phyloP scores from a whole-genome alignment of 345 rosid genomes.

The Rubroshorea leprosula region DNA sequence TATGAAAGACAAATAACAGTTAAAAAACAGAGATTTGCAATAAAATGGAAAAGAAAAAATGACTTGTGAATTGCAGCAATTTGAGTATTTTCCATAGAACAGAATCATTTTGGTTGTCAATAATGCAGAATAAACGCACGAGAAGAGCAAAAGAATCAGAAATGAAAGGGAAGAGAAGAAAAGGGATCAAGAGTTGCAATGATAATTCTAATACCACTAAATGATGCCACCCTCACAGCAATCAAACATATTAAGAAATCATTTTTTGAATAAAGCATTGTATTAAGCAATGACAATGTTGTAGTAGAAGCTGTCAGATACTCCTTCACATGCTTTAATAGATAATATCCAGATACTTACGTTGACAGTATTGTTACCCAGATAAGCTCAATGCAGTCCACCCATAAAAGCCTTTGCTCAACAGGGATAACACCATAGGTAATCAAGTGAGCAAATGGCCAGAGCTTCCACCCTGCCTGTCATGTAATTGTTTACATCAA shows the following conservation, averaged over 20 bases:
- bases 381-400: slow-evolving; percentile 86
- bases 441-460: slow-evolving; percentile 91
- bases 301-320: not conserved
- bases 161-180: not conserved
- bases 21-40: too few relatives aligned
- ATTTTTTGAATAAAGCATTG: slow-evolving; percentile 6
- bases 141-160: not conserved
- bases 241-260: too few relatives aligned
- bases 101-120: too few relatives aligned
- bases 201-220: too few relatives aligned
- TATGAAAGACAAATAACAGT: too few relatives aligned
- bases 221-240: too few relatives aligned
- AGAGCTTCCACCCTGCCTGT: slow-evolving; percentile 92
- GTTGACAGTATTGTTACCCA: slow-evolving; percentile 91
- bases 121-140: not conserved
- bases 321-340: slow-evolving; percentile 4
- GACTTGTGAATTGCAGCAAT: too few relatives aligned
- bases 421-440: slow-evolving; percentile 77
- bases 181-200: not conserved
- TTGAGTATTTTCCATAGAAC: too few relatives aligned
- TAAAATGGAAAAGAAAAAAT: too few relatives aligned
- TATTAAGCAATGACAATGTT: not conserved
- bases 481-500: not conserved
- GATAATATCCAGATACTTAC: slow-evolving; percentile 33
- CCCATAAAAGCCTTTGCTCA: slow-evolving; percentile 96